phyloP scores from a whole-genome alignment of 306 rosid species.

The Prunus kanzakura region DNA sequence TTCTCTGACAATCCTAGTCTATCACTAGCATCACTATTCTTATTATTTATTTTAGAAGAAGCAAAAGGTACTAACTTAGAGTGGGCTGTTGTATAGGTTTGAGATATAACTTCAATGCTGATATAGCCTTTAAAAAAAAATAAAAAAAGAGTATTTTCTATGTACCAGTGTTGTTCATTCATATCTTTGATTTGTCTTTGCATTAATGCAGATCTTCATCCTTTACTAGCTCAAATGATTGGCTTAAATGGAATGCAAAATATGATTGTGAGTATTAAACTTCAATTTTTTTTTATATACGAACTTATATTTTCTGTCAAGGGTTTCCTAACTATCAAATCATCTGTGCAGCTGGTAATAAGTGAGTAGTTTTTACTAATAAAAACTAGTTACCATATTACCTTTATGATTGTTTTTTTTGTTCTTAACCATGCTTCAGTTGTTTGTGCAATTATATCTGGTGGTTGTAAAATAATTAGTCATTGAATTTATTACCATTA shows the following conservation, averaged over 20 bases:
- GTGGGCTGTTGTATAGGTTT: background rate
- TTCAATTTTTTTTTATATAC: background rate
- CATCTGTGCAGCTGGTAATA: background rate
- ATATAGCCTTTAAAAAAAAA: background rate
- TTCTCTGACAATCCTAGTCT: conserved; percentile 50
- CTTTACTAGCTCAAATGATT: conserved; percentile 33
- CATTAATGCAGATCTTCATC: conserved; percentile 63
- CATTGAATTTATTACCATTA: too few relatives aligned
- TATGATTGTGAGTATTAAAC: conserved; percentile 31
- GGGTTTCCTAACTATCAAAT: background rate
- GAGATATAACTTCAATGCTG: background rate
- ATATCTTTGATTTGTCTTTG: conserved; percentile 18
- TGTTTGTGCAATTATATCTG: too few relatives aligned
- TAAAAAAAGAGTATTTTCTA: background rate
- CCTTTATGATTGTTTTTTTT: too few relatives aligned
- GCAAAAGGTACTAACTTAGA: conserved; percentile 49
- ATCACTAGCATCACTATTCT: conserved; percentile 52
- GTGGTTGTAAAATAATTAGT: too few relatives aligned
- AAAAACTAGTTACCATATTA: background rate
- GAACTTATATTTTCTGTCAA: background rate
- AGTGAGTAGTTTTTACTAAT: background rate
- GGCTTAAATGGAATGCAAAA: conserved; percentile 34
- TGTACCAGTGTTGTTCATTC: background rate
- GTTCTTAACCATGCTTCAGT: too few relatives aligned
- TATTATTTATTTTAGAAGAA: conserved; percentile 60